Percentiles rank a stretch among this genome's conserved stretches.
Evolutionary conservation across 2,329 filamentous ascomycete species (phyloP).

Genomic region (Pseudocercospora pini-densiflorae): DNA sequence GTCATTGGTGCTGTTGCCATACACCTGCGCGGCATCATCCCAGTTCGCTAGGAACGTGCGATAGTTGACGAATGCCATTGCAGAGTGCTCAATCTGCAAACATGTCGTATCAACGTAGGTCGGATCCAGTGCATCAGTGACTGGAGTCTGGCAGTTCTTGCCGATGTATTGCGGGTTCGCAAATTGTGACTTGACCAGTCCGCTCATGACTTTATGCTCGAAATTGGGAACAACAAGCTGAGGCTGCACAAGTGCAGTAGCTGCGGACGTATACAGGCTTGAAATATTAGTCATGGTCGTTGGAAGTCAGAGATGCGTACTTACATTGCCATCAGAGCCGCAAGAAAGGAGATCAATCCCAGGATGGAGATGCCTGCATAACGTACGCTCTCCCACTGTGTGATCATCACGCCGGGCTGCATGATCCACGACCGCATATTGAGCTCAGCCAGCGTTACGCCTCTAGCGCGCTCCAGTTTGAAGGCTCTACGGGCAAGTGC

Average conservation of each 20-base stretch:
- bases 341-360: conserved; percentile 66
- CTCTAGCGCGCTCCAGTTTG: conserved; percentile 54
- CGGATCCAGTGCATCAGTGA: conserved; percentile 51
- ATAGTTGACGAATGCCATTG: conserved; percentile 72
- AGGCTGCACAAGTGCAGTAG: conserved; percentile 74
- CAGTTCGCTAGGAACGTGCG: conserved; percentile 52
- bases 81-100: conserved; percentile 70
- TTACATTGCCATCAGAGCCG: conserved; percentile 65
- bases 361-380: conserved; percentile 68
- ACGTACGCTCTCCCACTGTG: conserved; percentile 67
- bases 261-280: conserved; percentile 73
- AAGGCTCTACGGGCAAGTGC: conserved; percentile 72
- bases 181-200: conserved; percentile 65
- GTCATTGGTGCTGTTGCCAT: conserved; percentile 48
- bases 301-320: not conserved
- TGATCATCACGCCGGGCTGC: conserved; percentile 67
- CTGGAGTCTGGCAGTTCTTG: conserved; percentile 64
- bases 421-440: conserved; percentile 73
- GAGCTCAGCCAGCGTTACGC: conserved; percentile 76
- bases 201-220: conserved; percentile 56
- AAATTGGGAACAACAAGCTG: conserved; percentile 66
- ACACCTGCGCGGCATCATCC: conserved; percentile 58
- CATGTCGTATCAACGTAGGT: conserved; percentile 60
- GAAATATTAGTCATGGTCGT: not conserved
- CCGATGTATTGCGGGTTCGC: conserved; percentile 65